Base-by-base conservation (phyloP, 768 basidiomycete species). In the Kwoniella dendrophila region DNA sequence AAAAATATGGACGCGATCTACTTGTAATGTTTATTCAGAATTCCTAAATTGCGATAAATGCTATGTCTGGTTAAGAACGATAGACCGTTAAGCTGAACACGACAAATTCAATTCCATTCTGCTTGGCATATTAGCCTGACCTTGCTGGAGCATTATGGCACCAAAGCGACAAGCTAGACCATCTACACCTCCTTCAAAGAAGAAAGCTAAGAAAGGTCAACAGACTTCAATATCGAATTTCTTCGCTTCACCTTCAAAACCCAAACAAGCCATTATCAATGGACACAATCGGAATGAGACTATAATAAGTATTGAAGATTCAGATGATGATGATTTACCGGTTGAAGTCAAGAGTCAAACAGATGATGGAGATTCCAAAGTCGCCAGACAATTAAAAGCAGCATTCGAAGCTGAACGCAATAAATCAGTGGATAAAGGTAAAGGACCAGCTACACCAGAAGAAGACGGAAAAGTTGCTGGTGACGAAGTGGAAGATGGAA, bases 371-470 rank as follows among this genome's bases (percentile, higher is more conserved):
- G 70, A 68, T 64, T 62, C 27, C n/a, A 59, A 56, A 26, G 58
- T 69, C 3, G 71, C 69, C 6, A 66, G 56, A 38, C 54, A 57
- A 45, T 51, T 69, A 18, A 63, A 66, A 3, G 49, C 49, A 3
- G 66, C 73, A 32, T 73, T 67, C 49, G 66, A 66, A 3, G 49
- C 49, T 6, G 66, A 74, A 32, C 72, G 68, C 49, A 66, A 44
- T 8, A 64, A 68, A 20, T n/a, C n/a, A n/a, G 68, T 66, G 4
- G 67, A 62, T 22, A 86, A 85, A n/a, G 87, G 86, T 12, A 71
- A 68, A 51, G 70, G 59, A 32, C 60, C 52, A 34, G 53, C 45
- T 43, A 34, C 41, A 30, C 20, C 53, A 26, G 56, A 65, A 38
- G 54, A 50, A 8, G 62, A n/a, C n/a, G n/a, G n/a, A n/a, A n/a